Conservation (phyloP, 257 asterid species). For the Nicotiana benthamiana region DNA sequence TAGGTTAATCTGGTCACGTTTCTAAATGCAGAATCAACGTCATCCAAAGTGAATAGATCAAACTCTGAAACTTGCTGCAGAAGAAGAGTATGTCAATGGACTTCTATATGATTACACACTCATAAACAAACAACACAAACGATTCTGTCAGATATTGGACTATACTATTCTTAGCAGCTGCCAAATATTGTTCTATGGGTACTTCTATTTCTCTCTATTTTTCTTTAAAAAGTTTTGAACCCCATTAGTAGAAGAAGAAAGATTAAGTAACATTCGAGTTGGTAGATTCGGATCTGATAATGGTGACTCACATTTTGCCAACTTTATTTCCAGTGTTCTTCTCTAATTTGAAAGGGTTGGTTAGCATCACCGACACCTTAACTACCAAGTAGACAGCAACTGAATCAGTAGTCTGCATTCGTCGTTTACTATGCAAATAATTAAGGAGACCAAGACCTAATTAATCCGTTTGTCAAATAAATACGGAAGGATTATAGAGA, state of each 20-base stretch:
- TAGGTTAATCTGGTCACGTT: slow-evolving; percentile 80
- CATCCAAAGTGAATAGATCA: slow-evolving; percentile 90
- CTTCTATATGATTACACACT: background rate
- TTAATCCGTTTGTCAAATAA: background rate
- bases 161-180: background rate
- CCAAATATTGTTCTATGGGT: background rate
- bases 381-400: background rate
- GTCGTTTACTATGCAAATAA: background rate
- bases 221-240: background rate
- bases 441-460: background rate
- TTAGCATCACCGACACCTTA: background rate
- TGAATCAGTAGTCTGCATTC: background rate
- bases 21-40: slow-evolving; percentile 81
- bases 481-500: background rate
- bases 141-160: background rate
- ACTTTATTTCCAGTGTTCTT: background rate
- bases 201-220: background rate
- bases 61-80: slow-evolving; percentile 95
- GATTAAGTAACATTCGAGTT: background rate
- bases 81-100: slow-evolving; percentile 7
- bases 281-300: background rate
- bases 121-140: background rate
- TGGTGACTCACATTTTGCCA: background rate
- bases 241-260: background rate
- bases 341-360: slow-evolving; percentile 1